phyloP scores from a whole-genome alignment of 2,329 filamentous ascomycete species.

The Fusarium xylarioides region DNA sequence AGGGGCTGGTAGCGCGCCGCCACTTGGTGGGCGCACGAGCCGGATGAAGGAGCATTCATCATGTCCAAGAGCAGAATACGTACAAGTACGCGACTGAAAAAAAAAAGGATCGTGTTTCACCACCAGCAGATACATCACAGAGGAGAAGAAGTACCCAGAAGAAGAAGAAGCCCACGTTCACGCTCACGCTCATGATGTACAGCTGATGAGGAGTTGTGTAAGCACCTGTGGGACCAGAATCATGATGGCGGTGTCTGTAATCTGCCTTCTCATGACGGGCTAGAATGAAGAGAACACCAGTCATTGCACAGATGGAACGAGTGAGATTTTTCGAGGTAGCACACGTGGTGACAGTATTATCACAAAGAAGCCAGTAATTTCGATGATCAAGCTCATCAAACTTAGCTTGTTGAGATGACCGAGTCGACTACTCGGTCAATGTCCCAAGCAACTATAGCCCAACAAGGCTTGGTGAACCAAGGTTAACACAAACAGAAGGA shows the following conservation, averaged over 20 bases:
- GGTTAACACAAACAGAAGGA: not conserved
- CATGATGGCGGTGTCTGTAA: slow-evolving; percentile 16
- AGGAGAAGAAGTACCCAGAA: not conserved
- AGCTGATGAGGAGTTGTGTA: slow-evolving; percentile 4
- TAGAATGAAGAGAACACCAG: not conserved
- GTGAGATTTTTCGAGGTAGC: not conserved
- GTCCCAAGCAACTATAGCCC: not conserved
- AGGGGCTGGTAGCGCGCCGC: slow-evolving; percentile 41
- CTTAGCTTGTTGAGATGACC: not conserved
- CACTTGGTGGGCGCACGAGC: slow-evolving; percentile 33
- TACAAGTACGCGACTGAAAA: not conserved
- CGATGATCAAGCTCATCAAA: not conserved
- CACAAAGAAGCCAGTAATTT: not conserved
- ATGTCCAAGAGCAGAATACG: slow-evolving; percentile 2
- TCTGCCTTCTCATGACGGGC: slow-evolving; percentile 1
- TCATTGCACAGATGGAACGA: not conserved
- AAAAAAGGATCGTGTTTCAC: slow-evolving; percentile 19
- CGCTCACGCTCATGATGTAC: slow-evolving; percentile 18
- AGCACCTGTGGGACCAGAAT: slow-evolving; percentile 15
- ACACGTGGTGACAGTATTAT: not conserved
- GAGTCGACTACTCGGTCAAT: not conserved
- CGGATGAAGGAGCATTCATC: slow-evolving; percentile 26
- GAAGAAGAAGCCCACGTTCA: not conserved
- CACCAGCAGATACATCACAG: not conserved
- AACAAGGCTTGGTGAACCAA: not conserved